These are phyloP conservation scores for Platanus orientalis DNA, from an alignment of 164 flowering plant species.

Conservation along the genomic window DNA sequence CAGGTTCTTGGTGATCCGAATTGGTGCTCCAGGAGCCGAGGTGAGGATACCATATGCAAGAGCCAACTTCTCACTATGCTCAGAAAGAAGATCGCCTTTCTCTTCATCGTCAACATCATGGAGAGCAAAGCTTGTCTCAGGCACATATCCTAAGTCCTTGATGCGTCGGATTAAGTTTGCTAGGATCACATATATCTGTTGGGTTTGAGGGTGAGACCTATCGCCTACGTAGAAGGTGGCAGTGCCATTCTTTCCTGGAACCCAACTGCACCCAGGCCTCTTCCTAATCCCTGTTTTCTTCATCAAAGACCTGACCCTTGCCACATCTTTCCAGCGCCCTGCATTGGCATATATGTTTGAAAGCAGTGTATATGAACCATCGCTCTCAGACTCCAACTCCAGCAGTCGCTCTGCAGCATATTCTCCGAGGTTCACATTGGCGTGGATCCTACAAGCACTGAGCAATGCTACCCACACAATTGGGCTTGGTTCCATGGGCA, in stretches of 20 bases:
- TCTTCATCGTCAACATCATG: conserved; percentile 92
- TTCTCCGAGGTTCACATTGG: conserved; percentile 68
- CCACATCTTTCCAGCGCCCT: conserved; percentile 80
- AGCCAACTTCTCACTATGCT: conserved; percentile 87
- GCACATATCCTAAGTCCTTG: conserved; percentile 60
- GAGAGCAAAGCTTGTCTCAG: conserved; percentile 67
- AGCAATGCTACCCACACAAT: conserved; percentile 73
- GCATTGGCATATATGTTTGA: conserved; percentile 86
- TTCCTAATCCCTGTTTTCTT: conserved; percentile 60
- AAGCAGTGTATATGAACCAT: conserved; percentile 66
- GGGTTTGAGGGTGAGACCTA: conserved; percentile 53
- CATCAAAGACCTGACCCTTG: conserved; percentile 63
- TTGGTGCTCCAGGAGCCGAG: conserved; percentile 50
- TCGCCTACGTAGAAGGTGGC: conserved; percentile 72
- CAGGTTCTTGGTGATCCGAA: conserved; percentile 73
- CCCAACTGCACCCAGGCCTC: conserved; percentile 87
- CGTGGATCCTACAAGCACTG: conserved; percentile 63
- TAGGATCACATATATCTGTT: conserved; percentile 48
- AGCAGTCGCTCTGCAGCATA: conserved; percentile 42
- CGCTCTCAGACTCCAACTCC: conserved; percentile 49
- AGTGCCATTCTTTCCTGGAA: conserved; percentile 62
- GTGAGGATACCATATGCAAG: conserved; percentile 72
- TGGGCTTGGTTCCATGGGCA: conserved; percentile 72
- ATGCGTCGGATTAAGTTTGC: conserved; percentile 44
- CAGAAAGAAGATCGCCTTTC: conserved; percentile 58